Evolutionary conservation across 345 rosid genomes (phyloP).

Genomic region (Eucalyptus coolabah): DNA sequence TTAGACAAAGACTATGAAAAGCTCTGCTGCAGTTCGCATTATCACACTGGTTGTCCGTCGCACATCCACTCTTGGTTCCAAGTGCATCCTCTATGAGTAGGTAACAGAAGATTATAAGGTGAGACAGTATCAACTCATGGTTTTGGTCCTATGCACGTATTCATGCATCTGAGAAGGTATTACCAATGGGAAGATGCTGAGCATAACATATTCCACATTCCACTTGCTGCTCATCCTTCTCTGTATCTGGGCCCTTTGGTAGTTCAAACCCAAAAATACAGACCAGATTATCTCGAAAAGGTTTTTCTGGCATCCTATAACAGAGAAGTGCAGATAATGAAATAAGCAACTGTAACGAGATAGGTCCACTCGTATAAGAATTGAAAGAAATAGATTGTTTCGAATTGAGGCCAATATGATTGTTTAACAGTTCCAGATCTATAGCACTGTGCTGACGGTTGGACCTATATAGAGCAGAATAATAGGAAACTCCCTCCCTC

Average conservation of each 20-base stretch:
- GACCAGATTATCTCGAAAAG: slow-evolving; percentile 44
- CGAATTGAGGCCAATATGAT: neutral
- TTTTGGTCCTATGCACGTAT: neutral
- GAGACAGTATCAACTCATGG: neutral
- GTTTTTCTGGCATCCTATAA: slow-evolving; percentile 39
- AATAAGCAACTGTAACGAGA: neutral
- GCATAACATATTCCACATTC: slow-evolving; percentile 88
- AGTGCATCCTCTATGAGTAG: slow-evolving; percentile 44
- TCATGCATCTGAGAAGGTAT: neutral
- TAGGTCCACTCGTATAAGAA: neutral
- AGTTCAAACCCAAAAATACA: slow-evolving; percentile 34
- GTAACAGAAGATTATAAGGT: neutral
- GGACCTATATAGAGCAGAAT: neutral
- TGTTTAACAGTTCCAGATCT: neutral
- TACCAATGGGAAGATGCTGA: slow-evolving; percentile 65
- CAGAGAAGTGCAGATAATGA: neutral
- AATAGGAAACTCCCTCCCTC: neutral
- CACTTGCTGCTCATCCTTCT: slow-evolving; percentile 23
- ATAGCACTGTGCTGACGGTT: neutral
- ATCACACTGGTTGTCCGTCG: slow-evolving; percentile 61
- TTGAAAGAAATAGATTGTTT: neutral
- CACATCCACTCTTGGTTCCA: slow-evolving; percentile 40
- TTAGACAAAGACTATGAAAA: slow-evolving; percentile 62
- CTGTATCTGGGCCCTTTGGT: slow-evolving; percentile 22
- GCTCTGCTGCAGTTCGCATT: slow-evolving; percentile 57